Evolutionary conservation across 345 rosid species (phyloP).

Genomic region (Mallotus nudiflorus): DNA sequence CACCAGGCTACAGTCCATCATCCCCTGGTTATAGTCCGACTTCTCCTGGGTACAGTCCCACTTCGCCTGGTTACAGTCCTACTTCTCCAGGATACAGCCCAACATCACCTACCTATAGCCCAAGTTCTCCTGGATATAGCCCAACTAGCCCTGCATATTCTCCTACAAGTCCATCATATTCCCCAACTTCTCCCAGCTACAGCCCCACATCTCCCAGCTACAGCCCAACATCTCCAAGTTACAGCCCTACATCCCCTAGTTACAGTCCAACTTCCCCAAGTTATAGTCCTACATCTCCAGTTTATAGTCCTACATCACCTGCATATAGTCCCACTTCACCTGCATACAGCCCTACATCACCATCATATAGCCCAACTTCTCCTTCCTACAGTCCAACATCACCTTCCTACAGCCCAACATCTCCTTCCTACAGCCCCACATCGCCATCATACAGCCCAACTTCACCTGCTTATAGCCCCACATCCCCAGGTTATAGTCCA

Average conservation of each 20-base stretch:
- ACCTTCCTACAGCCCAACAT: conserved; percentile 79
- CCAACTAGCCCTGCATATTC: conserved; percentile 87
- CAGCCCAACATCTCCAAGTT: conserved; percentile 70
- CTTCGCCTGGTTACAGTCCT: conserved; percentile 85
- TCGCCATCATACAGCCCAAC: conserved; percentile 88
- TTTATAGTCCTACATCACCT: conserved; percentile 80
- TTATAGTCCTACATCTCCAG: conserved; percentile 80
- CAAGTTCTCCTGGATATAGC: conserved; percentile 82
- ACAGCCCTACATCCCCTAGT: conserved; percentile 82
- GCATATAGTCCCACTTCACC: conserved; percentile 79
- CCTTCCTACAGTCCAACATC: conserved; percentile 85
- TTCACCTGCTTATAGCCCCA: conserved; percentile 73
- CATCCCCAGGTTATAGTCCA: conserved; percentile 59
- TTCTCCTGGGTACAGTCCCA: conserved; percentile 82
- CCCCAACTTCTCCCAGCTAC: conserved; percentile 50
- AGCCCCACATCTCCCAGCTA: conserved; percentile 63
- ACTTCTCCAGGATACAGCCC: conserved; percentile 85
- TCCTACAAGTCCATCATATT: conserved; percentile 57
- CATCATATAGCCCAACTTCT: conserved; percentile 72
- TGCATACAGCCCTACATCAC: conserved; percentile 71
- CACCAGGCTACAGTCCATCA: conserved; percentile 75
- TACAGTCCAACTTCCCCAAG: conserved; percentile 79
- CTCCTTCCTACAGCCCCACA: conserved; percentile 82
- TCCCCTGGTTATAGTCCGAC: conserved; percentile 67
- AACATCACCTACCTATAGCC: conserved; percentile 86